Evolutionary conservation across 805 yeast species (phyloP).

Genomic region (Cyberlindnera meyerae): DNA sequence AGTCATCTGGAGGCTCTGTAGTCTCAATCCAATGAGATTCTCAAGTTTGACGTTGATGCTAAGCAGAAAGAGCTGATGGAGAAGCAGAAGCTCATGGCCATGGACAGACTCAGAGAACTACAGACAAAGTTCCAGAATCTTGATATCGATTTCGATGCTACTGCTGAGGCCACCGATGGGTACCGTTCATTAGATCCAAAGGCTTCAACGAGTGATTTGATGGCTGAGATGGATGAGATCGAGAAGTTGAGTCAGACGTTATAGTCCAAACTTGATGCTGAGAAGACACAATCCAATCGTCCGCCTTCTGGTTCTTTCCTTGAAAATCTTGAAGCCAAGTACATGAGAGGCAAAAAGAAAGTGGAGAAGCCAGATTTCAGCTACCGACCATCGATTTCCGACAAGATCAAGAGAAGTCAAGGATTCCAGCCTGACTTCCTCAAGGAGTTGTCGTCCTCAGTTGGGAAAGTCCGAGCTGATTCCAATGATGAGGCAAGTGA

Average conservation of each 20-base stretch:
- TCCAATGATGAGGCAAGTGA: too few relatives aligned
- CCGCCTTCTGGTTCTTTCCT: conserved; percentile 22
- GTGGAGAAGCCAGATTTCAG: conserved; percentile 18
- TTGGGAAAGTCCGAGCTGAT: conserved; percentile 33
- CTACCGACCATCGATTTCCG: conserved; percentile 22
- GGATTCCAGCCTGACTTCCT: conserved; percentile 45
- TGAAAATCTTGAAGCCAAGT: conserved; percentile 38
- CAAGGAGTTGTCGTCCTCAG: conserved; percentile 48
- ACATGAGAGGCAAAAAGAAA: conserved; percentile 39
- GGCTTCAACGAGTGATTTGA: conserved; percentile 36
- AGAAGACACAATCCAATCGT: conserved; percentile 1
- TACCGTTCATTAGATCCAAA: conserved; percentile 32
- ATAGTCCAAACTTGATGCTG: conserved; percentile 14
- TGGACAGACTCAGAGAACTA: conserved; percentile 66
- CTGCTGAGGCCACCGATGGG: conserved; percentile 10
- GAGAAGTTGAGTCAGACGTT: conserved; percentile 22
- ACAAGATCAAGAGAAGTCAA: conserved; percentile 29
- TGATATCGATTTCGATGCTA: conserved; percentile 45
- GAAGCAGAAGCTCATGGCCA: conserved; percentile 58
- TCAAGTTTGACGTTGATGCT: conserved; percentile 53
- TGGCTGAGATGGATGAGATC: conserved; percentile 32
- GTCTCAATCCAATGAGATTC: conserved; percentile 69
- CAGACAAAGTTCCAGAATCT: conserved; percentile 63
- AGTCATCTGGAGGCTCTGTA: conserved; percentile 58
- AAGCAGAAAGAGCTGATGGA: conserved; percentile 51